Evolutionary conservation across 331 rosid genomes (phyloP).

Genomic region (Quercus lobata): DNA sequence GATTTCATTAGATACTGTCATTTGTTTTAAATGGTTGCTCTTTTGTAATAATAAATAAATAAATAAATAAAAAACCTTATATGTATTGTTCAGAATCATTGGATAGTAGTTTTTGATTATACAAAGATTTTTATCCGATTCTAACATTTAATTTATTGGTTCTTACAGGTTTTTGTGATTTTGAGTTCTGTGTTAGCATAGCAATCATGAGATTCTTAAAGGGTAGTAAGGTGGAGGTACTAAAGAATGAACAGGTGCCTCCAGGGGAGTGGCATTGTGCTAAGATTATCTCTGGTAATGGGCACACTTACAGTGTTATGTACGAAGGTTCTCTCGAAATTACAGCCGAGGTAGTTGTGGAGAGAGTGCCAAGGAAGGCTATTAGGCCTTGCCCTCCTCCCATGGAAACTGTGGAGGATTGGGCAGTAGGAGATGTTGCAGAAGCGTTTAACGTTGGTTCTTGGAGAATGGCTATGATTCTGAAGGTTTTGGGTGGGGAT

Average conservation of each 20-base stretch:
- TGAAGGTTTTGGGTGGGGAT: slow-evolving; percentile 30
- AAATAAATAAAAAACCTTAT: too few species aligned
- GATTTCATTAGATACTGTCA: too few species aligned
- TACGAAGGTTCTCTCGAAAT: slow-evolving; percentile 24
- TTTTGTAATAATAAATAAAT: too few species aligned
- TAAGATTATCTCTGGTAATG: slow-evolving; percentile 56
- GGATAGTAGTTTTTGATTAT: not conserved
- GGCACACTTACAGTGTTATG: slow-evolving; percentile 52
- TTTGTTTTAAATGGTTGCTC: too few species aligned
- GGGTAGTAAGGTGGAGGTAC: slow-evolving; percentile 75
- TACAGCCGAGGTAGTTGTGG: slow-evolving; percentile 24
- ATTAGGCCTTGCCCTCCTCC: slow-evolving; percentile 70
- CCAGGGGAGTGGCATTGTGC: slow-evolving; percentile 72
- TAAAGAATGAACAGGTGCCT: slow-evolving; percentile 34
- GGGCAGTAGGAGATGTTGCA: slow-evolving; percentile 55
- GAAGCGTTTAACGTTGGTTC: slow-evolving; percentile 63
- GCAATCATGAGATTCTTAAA: slow-evolving; percentile 60
- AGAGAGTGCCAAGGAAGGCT: slow-evolving; percentile 51
- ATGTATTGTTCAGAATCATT: not conserved
- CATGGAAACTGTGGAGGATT: slow-evolving; percentile 20
- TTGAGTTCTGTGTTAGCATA: not conserved
- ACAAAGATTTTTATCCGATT: not conserved
- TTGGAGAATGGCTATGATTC: slow-evolving; percentile 64
- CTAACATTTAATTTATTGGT: not conserved
- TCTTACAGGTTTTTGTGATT: slow-evolving; percentile 29